Conservation (phyloP, 164 flowering plant genomes). For the Chloranthus sessilifolius region DNA sequence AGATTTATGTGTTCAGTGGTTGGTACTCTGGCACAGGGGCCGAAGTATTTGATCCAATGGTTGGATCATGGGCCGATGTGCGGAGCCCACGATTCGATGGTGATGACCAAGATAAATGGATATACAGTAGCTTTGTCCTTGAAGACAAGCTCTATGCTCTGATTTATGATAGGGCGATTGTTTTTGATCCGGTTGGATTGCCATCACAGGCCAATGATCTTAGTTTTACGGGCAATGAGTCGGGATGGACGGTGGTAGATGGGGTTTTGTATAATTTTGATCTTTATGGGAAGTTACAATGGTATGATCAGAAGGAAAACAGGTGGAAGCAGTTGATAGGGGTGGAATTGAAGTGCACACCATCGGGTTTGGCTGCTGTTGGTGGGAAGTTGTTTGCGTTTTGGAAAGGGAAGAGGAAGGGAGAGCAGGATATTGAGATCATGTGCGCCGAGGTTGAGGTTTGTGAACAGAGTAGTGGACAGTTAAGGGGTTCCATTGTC, state of each 20-base stretch:
- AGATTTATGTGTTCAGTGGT: slow-evolving; percentile 71
- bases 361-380: slow-evolving; percentile 73
- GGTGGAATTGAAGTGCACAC: slow-evolving; percentile 52
- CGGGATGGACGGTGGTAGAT: slow-evolving; percentile 83
- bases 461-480: slow-evolving; percentile 34
- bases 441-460: slow-evolving; percentile 69
- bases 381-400: slow-evolving; percentile 69
- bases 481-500: slow-evolving; percentile 43
- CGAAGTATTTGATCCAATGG: slow-evolving; percentile 60
- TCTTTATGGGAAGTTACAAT: slow-evolving; percentile 73
- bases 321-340: slow-evolving; percentile 67
- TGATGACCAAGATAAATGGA: slow-evolving; percentile 71
- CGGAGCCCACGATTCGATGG: slow-evolving; percentile 38
- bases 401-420: slow-evolving; percentile 56
- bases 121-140: slow-evolving; percentile 82
- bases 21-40: slow-evolving; percentile 71
- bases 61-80: slow-evolving; percentile 45
- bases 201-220: slow-evolving; percentile 48
- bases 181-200: slow-evolving; percentile 33
- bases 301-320: slow-evolving; percentile 43
- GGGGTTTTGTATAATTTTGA: slow-evolving; percentile 77
- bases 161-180: slow-evolving; percentile 79
- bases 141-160: slow-evolving; percentile 52
- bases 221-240: too few relatives aligned
- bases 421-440: slow-evolving; percentile 39